Evolutionary conservation across 2,329 filamentous ascomycete species (phyloP).

Genomic region (Penicillium sp.): DNA sequence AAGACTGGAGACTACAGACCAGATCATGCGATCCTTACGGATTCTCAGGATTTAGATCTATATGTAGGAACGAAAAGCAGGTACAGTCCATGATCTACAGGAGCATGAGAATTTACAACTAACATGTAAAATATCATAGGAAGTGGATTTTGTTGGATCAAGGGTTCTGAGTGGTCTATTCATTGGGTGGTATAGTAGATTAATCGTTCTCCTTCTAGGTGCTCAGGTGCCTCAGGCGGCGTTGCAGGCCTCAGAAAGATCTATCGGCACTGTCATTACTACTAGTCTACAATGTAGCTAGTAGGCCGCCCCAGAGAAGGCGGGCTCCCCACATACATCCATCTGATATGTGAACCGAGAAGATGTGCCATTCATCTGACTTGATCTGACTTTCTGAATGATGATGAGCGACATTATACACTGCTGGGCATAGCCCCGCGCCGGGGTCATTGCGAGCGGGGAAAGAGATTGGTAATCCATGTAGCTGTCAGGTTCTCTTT

Average conservation of each 20-base stretch:
- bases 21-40: too few relatives aligned
- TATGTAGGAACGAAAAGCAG: neutral
- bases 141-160: neutral
- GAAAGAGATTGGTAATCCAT: slow-evolving; percentile 7
- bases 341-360: neutral
- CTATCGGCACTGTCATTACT: neutral
- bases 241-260: neutral
- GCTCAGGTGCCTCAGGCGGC: neutral
- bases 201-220: neutral
- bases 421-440: neutral
- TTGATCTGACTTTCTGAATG: neutral
- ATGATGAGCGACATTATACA: neutral
- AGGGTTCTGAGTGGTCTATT: neutral
- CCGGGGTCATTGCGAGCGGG: neutral
- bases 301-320: neutral
- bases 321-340: too few relatives aligned
- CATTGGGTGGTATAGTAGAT: neutral
- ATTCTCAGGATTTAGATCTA: neutral
- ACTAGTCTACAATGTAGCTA: neutral
- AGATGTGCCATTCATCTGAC: neutral
- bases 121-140: neutral
- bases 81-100: neutral
- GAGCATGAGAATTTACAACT: neutral
- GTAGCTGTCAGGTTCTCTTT: slow-evolving; percentile 2
- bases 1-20: too few relatives aligned